These are phyloP conservation scores for Silybum marianum DNA, from an alignment of 129 eudicot species.

Conservation along the genomic window DNA sequence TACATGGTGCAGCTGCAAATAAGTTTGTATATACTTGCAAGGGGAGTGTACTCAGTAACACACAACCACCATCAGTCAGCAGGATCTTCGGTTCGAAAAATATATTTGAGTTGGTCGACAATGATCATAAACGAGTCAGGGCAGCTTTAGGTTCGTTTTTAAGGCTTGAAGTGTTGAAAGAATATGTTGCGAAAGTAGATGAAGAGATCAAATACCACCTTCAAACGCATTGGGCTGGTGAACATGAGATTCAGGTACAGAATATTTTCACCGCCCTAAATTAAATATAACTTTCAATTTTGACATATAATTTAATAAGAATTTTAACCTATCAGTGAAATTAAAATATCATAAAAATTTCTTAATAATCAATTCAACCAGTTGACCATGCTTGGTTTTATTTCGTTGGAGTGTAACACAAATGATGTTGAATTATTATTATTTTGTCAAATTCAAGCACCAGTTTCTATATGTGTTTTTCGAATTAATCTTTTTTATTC, in stretches of 20 bases:
- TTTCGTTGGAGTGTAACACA: not conserved
- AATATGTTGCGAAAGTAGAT: conserved; percentile 39
- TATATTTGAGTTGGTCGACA: conserved; percentile 31
- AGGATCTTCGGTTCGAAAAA: conserved; percentile 32
- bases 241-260: conserved; percentile 37
- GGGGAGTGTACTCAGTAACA: conserved; percentile 25
- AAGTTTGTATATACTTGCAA: conserved; percentile 41
- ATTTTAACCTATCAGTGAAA: not conserved
- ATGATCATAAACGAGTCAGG: conserved; percentile 47
- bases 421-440: no score
- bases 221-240: conserved; percentile 34
- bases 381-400: not conserved
- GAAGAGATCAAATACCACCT: conserved; percentile 45
- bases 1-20: conserved; percentile 45
- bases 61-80: conserved; percentile 36
- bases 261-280: not conserved
- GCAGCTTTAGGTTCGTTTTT: conserved; percentile 39
- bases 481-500: no score
- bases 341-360: not conserved
- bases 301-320: not conserved
- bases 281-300: not conserved
- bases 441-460: no score
- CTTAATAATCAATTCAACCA: not conserved
- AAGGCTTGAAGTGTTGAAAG: conserved; percentile 44
- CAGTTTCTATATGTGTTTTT: no score